Evolutionary conservation across 495 filamentous ascomycete species (phyloP), one percentile per base, ranked within the genome.

Genomic region (Cenococcum geophilum): DNA sequence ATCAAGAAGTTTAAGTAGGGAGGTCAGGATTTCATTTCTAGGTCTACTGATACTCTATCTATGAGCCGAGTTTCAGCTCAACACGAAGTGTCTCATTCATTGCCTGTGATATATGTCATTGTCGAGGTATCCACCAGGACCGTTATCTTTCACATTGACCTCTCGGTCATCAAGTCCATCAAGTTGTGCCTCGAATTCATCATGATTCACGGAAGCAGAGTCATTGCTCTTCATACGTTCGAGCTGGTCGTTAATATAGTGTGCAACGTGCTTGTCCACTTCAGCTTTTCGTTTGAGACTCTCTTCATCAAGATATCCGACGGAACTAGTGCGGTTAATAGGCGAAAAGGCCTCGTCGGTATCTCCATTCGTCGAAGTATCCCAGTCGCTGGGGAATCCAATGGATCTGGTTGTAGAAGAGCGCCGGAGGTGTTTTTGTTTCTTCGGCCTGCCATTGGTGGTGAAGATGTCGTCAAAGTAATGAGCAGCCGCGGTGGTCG

Each of bases 391-490:
- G n/a, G 90, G 83, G 40, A 83, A 83, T 8, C 87, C 86, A 63
- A 97, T 91, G n/a, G 89, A 95, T 16, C 92, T 82, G 21, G 79
- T 84, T 4, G 89, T 95, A 0, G 89, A 93, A 2, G 89, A 91
- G 25, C 91, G 86, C 16, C 92, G 86, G 53, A 93, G 76, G 21
- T 78, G 76, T 8, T 77, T 76, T 48, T 74, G 75, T 52, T 67
- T 74, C 66, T 66, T 73, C 48, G 59, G 71, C 65, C 40, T 79
- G 73, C 42, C 79, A 74, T 57, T 68, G 18, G 55, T 57, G 23
- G 83, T 83, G 76, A 95, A 89, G 62, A 91, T 83, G 63, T 97
- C 92, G 67, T 97, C 92, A 69, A 97, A 97, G 76, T 97, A 97
- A 73, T 96, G 91, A 9, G 84, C 79, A 71, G 91, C 91, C 37